A percentile compares a stretch with the other conserved stretches of the same genome.
phyloP scores from a whole-genome alignment of 805 yeast species.

The Yarrowia porcina region DNA sequence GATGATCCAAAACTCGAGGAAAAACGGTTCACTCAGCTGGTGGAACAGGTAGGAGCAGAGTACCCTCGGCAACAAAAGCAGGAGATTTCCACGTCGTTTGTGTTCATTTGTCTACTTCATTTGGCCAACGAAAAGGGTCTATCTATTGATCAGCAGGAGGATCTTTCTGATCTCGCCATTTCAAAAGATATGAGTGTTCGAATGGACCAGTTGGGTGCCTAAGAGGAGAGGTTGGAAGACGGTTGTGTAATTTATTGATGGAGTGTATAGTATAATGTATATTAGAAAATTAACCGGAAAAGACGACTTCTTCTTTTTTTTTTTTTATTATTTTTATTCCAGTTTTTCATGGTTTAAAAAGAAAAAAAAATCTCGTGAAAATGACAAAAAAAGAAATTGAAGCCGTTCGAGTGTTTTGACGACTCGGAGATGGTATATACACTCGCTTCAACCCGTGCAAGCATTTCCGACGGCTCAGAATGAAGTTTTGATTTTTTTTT shows the following conservation, averaged over 20 bases:
- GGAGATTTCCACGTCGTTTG: constrained; percentile 80
- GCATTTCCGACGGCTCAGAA: too few relatives aligned
- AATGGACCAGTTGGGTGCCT: constrained; percentile 18
- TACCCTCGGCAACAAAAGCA: constrained; percentile 56
- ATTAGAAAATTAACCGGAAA: too few relatives aligned
- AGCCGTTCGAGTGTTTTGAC: too few relatives aligned
- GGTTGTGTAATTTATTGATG: constrained; percentile 3
- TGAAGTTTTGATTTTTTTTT: too few relatives aligned
- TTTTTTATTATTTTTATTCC: too few relatives aligned
- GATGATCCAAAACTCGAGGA: constrained; percentile 27
- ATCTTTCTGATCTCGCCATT: constrained; percentile 37
- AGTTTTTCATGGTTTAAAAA: too few relatives aligned
- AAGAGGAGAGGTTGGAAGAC: neutral
- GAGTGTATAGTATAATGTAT: neutral
- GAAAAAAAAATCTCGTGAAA: too few relatives aligned
- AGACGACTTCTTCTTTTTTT: too few relatives aligned
- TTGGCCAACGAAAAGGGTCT: constrained; percentile 84
- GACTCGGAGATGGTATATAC: too few relatives aligned
- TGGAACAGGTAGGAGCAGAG: constrained; percentile 47
- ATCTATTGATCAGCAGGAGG: constrained; percentile 48
- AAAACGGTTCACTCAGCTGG: constrained; percentile 46
- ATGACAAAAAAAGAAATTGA: too few relatives aligned
- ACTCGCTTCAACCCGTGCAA: too few relatives aligned
- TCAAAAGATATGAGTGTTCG: constrained; percentile 30
- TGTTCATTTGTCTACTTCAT: constrained; percentile 78